Conservation (phyloP, 192 early-diverging fungal species). For the Entophlyctis helioformis region DNA sequence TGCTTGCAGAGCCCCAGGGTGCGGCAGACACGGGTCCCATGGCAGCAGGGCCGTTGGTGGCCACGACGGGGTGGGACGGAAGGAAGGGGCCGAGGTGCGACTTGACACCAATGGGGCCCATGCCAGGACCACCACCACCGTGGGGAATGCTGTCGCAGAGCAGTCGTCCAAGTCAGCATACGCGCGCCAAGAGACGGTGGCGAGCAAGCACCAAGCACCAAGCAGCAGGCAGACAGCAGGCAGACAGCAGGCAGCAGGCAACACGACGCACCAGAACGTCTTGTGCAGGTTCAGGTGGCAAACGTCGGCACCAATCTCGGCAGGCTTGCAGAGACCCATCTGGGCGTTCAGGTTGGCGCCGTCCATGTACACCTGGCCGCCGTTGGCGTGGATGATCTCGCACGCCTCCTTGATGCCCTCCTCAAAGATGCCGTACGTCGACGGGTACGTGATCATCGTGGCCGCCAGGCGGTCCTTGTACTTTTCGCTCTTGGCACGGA, state of each 20-base stretch:
- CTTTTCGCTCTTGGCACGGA: constrained; percentile 79
- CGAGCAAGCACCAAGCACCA: no score
- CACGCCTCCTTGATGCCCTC: constrained; percentile 74
- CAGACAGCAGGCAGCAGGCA: no score
- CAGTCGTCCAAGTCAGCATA: background rate
- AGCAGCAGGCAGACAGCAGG: no score
- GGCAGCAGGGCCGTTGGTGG: constrained; percentile 56
- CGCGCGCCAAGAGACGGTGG: no score
- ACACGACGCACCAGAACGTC: constrained; percentile 73
- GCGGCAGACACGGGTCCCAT: constrained; percentile 94
- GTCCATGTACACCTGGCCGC: constrained; percentile 99
- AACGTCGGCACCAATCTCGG: constrained; percentile 96
- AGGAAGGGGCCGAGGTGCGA: constrained; percentile 82
- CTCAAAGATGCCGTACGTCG: constrained; percentile 98
- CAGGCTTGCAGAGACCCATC: constrained; percentile 53
- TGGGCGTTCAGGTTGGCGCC: constrained; percentile 53
- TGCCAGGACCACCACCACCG: constrained; percentile 96
- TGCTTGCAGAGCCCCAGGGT: constrained; percentile 90
- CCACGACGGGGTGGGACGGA: constrained; percentile 81
- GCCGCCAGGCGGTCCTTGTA: constrained; percentile 79
- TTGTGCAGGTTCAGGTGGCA: constrained; percentile 99
- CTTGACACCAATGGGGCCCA: constrained; percentile 95
- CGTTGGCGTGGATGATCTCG: constrained; percentile 81
- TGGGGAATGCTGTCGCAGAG: constrained; percentile 67
- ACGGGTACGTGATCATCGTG: constrained; percentile 99